Conservation (phyloP, 495 filamentous ascomycete species). For the Lindgomyces ingoldianus region DNA sequence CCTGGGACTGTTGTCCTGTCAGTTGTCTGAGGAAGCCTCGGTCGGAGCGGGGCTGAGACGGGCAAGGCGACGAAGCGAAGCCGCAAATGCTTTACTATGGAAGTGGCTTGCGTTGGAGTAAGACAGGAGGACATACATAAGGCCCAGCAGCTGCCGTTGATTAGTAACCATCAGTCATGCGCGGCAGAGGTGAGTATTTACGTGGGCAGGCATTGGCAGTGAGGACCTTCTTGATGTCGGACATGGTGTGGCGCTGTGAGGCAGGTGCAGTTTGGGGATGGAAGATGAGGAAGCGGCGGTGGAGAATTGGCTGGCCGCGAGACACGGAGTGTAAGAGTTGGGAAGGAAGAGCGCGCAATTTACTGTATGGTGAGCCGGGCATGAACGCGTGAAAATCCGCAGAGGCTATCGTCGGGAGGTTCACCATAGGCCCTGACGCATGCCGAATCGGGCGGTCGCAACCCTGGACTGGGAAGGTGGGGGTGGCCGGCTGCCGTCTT, state of each 20-base stretch:
- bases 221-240: conserved; percentile 42
- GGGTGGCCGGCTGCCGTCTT: neutral
- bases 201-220: conserved; percentile 39
- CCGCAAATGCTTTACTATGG: too few relatives aligned
- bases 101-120: neutral
- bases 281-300: neutral
- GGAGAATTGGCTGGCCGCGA: neutral
- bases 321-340: neutral
- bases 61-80: neutral
- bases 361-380: neutral
- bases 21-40: neutral
- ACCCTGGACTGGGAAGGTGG: conserved; percentile 4
- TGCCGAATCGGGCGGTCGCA: neutral
- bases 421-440: too few relatives aligned
- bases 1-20: conserved; percentile 68
- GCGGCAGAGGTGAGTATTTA: conserved; percentile 11
- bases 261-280: neutral
- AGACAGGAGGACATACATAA: conserved; percentile 50
- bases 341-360: too few relatives aligned
- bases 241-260: conserved; percentile 25
- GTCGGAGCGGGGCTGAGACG: neutral
- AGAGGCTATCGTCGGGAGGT: too few relatives aligned
- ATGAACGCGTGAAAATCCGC: too few relatives aligned
- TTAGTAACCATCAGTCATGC: neutral
- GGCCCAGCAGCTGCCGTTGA: conserved; percentile 54